phyloP scores from a whole-genome alignment of 495 filamentous ascomycete species.

The Aspergillus nanangensis region DNA sequence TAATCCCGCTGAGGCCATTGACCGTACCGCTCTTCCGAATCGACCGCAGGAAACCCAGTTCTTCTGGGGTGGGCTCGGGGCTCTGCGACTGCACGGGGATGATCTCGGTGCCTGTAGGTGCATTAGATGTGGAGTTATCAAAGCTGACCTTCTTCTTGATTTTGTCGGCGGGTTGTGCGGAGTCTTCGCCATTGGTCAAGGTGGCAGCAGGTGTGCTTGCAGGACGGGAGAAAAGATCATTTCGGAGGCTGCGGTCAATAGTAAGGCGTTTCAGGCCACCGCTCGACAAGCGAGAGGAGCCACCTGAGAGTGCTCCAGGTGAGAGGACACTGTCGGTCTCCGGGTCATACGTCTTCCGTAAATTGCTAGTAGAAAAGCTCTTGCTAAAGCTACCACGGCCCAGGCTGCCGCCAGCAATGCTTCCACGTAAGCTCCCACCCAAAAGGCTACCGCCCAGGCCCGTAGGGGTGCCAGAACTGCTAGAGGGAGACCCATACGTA shows the following conservation, averaged over 20 bases:
- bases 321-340: conserved; percentile 78
- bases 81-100: conserved; percentile 43
- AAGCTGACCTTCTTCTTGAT: conserved; percentile 89
- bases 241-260: conserved; percentile 79
- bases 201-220: conserved; percentile 25
- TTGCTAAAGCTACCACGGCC: conserved; percentile 58
- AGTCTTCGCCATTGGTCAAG: conserved; percentile 43
- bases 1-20: conserved; percentile 48
- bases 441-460: conserved; percentile 61
- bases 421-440: conserved; percentile 44
- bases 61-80: conserved; percentile 56
- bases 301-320: conserved; percentile 79
- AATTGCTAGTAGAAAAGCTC: conserved; percentile 62
- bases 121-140: conserved; percentile 54
- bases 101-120: conserved; percentile 37
- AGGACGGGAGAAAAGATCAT: conserved; percentile 61
- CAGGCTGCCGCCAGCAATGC: conserved; percentile 46
- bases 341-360: conserved; percentile 58
- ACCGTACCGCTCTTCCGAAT: conserved; percentile 34
- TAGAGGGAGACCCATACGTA: conserved; percentile 77
- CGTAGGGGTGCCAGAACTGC: conserved; percentile 65
- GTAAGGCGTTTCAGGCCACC: conserved; percentile 81
- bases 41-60: conserved; percentile 64
- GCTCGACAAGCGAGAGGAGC: conserved; percentile 55
- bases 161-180: conserved; percentile 31